phyloP scores from a whole-genome alignment of 2,329 filamentous ascomycete genomes.

The Colletotrichum orchidophilum region DNA sequence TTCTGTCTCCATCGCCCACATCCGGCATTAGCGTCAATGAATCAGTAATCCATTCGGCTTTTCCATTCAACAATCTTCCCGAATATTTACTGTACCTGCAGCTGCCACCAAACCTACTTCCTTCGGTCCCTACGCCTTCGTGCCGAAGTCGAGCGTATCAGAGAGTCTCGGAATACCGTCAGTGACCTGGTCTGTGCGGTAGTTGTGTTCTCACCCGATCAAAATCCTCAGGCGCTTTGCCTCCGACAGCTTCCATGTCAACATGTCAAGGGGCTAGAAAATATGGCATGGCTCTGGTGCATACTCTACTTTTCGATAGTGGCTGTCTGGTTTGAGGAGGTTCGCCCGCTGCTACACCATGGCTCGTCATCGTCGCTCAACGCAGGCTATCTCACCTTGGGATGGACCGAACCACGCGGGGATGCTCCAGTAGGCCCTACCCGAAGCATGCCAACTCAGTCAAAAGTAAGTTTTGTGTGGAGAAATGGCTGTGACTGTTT shows the following conservation, averaged over 20 bases:
- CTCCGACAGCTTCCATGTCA: neutral
- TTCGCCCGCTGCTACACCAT: neutral
- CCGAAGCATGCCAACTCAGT: neutral
- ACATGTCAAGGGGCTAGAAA: neutral
- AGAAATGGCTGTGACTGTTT: neutral
- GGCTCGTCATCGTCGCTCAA: too few species aligned
- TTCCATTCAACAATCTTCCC: neutral
- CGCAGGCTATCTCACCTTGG: neutral
- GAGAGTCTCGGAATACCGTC: neutral
- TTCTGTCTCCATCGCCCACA: neutral
- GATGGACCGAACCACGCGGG: neutral
- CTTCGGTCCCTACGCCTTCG: neutral
- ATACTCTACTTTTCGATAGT: neutral
- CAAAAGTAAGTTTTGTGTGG: neutral
- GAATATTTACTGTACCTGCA: neutral
- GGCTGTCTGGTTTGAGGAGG: neutral
- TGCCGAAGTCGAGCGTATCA: neutral
- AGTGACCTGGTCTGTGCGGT: neutral
- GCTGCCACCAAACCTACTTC: neutral
- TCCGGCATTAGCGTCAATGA: neutral
- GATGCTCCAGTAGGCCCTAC: neutral
- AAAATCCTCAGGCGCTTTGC: neutral
- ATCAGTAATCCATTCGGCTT: neutral
- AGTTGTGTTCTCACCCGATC: neutral
- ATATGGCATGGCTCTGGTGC: neutral